These are phyloP conservation scores for Linderniella brevidens DNA, from an alignment of 257 asterid species.

Conservation along the genomic window DNA sequence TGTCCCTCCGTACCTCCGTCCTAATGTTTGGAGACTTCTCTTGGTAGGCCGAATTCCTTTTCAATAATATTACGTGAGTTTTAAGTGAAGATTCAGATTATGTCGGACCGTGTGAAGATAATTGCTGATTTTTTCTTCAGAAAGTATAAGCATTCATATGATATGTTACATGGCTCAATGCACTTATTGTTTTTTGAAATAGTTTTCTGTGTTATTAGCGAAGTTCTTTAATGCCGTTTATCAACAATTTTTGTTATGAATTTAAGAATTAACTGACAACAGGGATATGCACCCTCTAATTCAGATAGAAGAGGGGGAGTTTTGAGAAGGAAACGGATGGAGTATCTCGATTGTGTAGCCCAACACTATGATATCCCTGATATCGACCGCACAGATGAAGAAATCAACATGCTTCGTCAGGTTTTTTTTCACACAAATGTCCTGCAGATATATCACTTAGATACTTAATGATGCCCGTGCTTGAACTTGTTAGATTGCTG, in stretches of 20 bases:
- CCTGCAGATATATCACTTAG: slow-evolving; percentile 5
- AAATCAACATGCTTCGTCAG: slow-evolving; percentile 93
- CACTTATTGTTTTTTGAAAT: too few relatives aligned
- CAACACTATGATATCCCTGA: slow-evolving; percentile 82
- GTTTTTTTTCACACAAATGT: slow-evolving; percentile 15
- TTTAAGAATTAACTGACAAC: slow-evolving; percentile 66
- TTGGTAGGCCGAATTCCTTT: too few relatives aligned
- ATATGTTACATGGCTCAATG: too few relatives aligned
- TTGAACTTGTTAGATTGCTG: slow-evolving; percentile 44
- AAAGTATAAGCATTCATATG: background rate
- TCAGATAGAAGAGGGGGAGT: slow-evolving; percentile 99
- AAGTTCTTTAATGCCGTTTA: background rate
- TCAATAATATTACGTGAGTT: too few relatives aligned
- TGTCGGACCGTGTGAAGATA: too few relatives aligned
- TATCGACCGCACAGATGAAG: slow-evolving; percentile 85
- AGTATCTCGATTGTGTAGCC: slow-evolving; percentile 85
- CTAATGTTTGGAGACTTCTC: slow-evolving; percentile 89
- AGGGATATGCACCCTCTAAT: slow-evolving; percentile 99
- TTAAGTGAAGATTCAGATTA: too few relatives aligned
- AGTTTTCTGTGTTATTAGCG: background rate
- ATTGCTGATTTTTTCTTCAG: background rate
- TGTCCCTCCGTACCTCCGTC: slow-evolving; percentile 82
- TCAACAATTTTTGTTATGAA: slow-evolving; percentile 23
- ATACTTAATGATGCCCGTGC: slow-evolving; percentile 10
- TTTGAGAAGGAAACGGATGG: slow-evolving; percentile 74